A percentile compares a stretch with the other conserved stretches of the same genome.
Conservation (phyloP, 306 rosid genomes). For the Lathyrus sativus region DNA sequence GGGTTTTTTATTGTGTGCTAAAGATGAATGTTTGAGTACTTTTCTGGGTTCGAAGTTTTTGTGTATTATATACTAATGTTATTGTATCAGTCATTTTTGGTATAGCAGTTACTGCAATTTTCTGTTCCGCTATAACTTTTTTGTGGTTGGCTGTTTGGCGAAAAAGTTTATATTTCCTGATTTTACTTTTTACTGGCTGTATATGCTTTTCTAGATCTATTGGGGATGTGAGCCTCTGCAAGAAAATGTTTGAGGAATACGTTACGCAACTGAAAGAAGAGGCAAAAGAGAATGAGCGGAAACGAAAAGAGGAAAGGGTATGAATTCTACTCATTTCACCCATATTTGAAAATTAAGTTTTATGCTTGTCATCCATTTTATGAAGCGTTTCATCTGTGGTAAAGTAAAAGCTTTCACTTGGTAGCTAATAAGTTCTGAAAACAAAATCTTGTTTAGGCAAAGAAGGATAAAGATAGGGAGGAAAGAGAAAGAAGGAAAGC, state of each 20-base stretch:
- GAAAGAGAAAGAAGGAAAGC: constrained; percentile 70
- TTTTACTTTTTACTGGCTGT: constrained; percentile 38
- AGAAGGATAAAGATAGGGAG: constrained; percentile 83
- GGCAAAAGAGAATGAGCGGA: constrained; percentile 75
- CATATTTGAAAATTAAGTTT: constrained; percentile 31
- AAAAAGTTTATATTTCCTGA: constrained; percentile 17
- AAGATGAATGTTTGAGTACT: background rate
- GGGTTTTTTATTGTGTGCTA: no score
- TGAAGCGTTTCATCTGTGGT: constrained; percentile 4
- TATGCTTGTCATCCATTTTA: constrained; percentile 31
- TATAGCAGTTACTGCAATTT: background rate
- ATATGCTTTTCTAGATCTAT: constrained; percentile 57
- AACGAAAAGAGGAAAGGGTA: constrained; percentile 91
- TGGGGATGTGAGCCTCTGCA: constrained; percentile 71
- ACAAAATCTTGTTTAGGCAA: constrained; percentile 54
- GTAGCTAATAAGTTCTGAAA: constrained; percentile 25
- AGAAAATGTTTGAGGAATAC: constrained; percentile 73
- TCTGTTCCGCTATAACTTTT: background rate
- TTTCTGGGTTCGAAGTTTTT: background rate
- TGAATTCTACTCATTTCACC: constrained; percentile 32
- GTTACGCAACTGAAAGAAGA: constrained; percentile 73
- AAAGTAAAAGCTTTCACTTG: background rate
- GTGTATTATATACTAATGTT: background rate
- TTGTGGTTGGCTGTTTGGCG: background rate
- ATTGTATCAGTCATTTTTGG: background rate